phyloP scores from a whole-genome alignment of 2,329 filamentous ascomycete species.

The Fonsecaea multimorphosa region DNA sequence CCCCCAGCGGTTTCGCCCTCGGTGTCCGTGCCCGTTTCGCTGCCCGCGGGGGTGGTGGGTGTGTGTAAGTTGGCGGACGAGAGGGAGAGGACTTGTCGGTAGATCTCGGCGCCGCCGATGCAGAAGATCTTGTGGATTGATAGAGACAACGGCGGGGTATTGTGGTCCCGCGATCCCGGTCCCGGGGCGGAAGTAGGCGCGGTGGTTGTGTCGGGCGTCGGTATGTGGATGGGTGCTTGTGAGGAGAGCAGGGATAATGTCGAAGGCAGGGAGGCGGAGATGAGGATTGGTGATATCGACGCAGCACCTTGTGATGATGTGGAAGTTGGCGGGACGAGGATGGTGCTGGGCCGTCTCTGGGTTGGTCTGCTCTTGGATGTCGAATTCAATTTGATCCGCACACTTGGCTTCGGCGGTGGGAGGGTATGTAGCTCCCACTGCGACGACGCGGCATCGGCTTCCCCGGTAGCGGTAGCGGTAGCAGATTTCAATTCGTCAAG shows the following conservation, averaged over 20 bases:
- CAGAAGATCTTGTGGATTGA: constrained; percentile 72
- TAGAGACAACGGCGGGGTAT: neutral
- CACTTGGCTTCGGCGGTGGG: neutral
- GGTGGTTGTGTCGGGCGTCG: constrained; percentile 36
- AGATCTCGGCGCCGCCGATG: constrained; percentile 89
- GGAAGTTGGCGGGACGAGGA: constrained; percentile 24
- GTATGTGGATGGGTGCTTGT: constrained; percentile 9
- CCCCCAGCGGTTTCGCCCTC: constrained; percentile 16
- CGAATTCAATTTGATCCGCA: neutral
- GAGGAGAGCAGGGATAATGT: constrained; percentile 29
- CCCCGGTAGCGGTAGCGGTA: constrained; percentile 36
- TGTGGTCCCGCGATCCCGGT: neutral
- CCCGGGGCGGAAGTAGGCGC: constrained; percentile 29
- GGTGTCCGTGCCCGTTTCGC: constrained; percentile 21
- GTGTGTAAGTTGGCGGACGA: constrained; percentile 14
- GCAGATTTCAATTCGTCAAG: constrained; percentile 43
- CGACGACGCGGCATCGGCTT: constrained; percentile 28
- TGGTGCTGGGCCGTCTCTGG: constrained; percentile 5
- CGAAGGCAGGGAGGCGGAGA: constrained; percentile 27
- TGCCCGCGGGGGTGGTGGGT: constrained; percentile 4
- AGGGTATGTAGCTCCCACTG: constrained; percentile 20
- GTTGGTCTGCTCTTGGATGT: neutral
- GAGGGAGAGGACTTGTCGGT: constrained; percentile 67
- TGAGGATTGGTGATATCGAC: constrained; percentile 26
- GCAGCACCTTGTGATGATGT: neutral